phyloP scores from a whole-genome alignment of 1,139 yeast species.

The Hyphopichia pseudoburtonii region DNA sequence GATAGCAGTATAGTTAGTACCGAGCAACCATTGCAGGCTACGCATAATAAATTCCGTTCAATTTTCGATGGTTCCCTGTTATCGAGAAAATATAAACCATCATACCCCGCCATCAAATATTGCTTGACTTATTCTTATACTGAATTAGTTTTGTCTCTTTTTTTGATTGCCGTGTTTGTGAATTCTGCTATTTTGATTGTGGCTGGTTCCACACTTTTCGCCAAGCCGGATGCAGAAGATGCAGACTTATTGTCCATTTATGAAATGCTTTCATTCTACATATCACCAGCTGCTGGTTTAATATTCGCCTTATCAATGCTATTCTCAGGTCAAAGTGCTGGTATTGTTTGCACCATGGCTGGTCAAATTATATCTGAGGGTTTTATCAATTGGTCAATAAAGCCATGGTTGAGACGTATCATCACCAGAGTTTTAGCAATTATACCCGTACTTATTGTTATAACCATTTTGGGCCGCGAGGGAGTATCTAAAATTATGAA shows the following conservation, averaged over 20 bases:
- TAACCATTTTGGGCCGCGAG: constrained; percentile 63
- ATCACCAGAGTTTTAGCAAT: constrained; percentile 73
- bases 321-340: constrained; percentile 80
- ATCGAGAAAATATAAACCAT: constrained; percentile 54
- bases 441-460: constrained; percentile 67
- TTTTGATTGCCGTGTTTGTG: constrained; percentile 72
- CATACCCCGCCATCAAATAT: constrained; percentile 63
- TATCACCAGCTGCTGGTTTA: constrained; percentile 71
- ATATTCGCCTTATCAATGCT: constrained; percentile 72
- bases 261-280: constrained; percentile 55
- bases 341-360: constrained; percentile 78
- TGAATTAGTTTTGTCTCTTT: constrained; percentile 64
- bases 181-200: constrained; percentile 74
- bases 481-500: constrained; percentile 71
- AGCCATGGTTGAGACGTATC: constrained; percentile 69
- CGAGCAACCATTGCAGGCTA: constrained; percentile 18
- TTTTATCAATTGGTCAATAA: constrained; percentile 67
- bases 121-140: constrained; percentile 64
- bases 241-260: constrained; percentile 79
- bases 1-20: constrained; percentile 5
- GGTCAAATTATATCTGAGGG: constrained; percentile 85
- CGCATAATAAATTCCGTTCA: constrained; percentile 27
- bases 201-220: constrained; percentile 66
- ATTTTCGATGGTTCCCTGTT: constrained; percentile 39
- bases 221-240: constrained; percentile 60